Evolutionary conservation across 2,329 filamentous ascomycete species (phyloP).

Genomic region (Sphaceloma murrayae): DNA sequence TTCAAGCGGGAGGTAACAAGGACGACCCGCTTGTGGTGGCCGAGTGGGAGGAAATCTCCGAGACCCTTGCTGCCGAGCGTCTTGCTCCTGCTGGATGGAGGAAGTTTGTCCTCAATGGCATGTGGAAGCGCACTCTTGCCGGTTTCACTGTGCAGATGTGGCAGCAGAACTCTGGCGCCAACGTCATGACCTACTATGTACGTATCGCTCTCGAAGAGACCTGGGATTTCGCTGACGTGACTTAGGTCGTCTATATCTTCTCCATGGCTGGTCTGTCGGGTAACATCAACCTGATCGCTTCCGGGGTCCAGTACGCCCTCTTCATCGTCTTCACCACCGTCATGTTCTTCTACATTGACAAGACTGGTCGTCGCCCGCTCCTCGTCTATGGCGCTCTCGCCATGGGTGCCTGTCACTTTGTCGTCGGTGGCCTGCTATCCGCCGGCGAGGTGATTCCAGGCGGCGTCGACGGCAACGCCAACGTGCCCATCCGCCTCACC

Average conservation of each 20-base stretch:
- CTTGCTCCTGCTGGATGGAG: slow-evolving; percentile 32
- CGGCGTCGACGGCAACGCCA: slow-evolving; percentile 40
- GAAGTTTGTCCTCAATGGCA: slow-evolving; percentile 43
- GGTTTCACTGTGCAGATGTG: slow-evolving; percentile 50
- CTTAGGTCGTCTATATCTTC: slow-evolving; percentile 54
- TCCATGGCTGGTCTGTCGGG: slow-evolving; percentile 48
- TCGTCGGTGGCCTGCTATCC: slow-evolving; percentile 38
- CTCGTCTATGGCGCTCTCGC: slow-evolving; percentile 35
- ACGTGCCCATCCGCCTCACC: slow-evolving; percentile 45
- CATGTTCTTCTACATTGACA: slow-evolving; percentile 37
- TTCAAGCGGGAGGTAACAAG: slow-evolving; percentile 38
- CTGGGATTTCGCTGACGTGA: slow-evolving; percentile 21
- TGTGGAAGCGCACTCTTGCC: slow-evolving; percentile 50
- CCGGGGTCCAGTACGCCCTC: slow-evolving; percentile 34
- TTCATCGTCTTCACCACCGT: slow-evolving; percentile 35
- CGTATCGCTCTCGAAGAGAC: too few relatives aligned
- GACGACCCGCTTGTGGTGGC: slow-evolving; percentile 40
- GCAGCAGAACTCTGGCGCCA: slow-evolving; percentile 40
- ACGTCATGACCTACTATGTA: slow-evolving; percentile 24
- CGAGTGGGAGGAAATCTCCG: slow-evolving; percentile 41
- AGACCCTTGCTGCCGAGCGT: slow-evolving; percentile 35
- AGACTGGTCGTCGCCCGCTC: slow-evolving; percentile 32
- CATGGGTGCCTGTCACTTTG: slow-evolving; percentile 39
- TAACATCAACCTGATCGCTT: slow-evolving; percentile 39
- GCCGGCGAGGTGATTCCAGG: slow-evolving; percentile 36